phyloP scores from a whole-genome alignment of 2,329 filamentous ascomycete genomes.

The Fusarium sp. region DNA sequence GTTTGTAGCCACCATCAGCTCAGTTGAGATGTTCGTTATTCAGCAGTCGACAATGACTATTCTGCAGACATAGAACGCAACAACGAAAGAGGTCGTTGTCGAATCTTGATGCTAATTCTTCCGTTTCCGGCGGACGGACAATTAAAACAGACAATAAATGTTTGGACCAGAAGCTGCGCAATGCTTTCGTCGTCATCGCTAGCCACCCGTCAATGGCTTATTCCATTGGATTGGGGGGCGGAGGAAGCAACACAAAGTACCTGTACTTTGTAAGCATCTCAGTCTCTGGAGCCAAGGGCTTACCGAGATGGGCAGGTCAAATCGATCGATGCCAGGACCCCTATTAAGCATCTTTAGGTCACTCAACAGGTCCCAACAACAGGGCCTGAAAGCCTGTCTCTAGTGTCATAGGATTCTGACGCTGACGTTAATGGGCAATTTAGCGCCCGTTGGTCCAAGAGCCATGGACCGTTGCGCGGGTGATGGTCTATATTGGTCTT shows the following conservation, averaged over 20 bases:
- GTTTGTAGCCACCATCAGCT: slow-evolving; percentile 29
- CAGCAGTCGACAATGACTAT: slow-evolving; percentile 13
- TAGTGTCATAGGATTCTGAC: slow-evolving; percentile 9
- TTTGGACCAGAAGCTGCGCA: slow-evolving; percentile 21
- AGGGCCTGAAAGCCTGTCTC: neutral
- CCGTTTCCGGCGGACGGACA: slow-evolving; percentile 7
- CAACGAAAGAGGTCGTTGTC: neutral
- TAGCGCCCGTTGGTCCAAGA: slow-evolving; percentile 24
- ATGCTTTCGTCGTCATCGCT: slow-evolving; percentile 40
- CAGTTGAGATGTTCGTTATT: slow-evolving; percentile 19
- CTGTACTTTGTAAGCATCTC: slow-evolving; percentile 12
- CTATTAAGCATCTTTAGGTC: slow-evolving; percentile 21
- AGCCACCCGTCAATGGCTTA: slow-evolving; percentile 33
- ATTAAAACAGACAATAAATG: neutral
- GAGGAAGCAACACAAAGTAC: slow-evolving; percentile 17
- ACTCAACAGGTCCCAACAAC: neutral
- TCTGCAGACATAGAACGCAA: neutral
- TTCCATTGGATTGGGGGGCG: slow-evolving; percentile 12
- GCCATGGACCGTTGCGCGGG: slow-evolving; percentile 31
- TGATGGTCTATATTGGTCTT: slow-evolving; percentile 29
- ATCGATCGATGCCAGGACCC: slow-evolving; percentile 21
- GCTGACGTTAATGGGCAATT: slow-evolving; percentile 19
- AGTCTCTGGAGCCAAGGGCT: slow-evolving; percentile 15
- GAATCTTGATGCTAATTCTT: neutral
- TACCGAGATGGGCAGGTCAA: slow-evolving; percentile 40